These are phyloP conservation scores for Rhodocollybia butyracea DNA, from an alignment of 768 basidiomycete genomes.

Conservation along the genomic window DNA sequence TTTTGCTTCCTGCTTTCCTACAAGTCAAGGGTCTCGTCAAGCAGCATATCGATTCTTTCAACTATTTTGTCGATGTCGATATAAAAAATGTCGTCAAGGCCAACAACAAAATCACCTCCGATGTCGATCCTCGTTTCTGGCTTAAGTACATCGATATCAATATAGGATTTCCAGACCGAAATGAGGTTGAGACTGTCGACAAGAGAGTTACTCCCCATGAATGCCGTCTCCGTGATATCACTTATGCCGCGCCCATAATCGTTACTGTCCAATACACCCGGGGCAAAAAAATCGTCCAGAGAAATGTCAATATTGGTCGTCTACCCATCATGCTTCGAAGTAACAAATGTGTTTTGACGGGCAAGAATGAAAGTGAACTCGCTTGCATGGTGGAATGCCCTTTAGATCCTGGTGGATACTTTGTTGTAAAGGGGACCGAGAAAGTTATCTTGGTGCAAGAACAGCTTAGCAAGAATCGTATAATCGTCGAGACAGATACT, in stretches of 20 bases:
- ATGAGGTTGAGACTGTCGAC: slow-evolving; percentile 76
- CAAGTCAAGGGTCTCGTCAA: slow-evolving; percentile 98
- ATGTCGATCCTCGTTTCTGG: slow-evolving; percentile 96
- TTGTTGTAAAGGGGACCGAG: slow-evolving; percentile 98
- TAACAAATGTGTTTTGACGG: slow-evolving; percentile 89
- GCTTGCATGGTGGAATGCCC: slow-evolving; percentile 98
- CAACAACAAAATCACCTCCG: slow-evolving; percentile 91
- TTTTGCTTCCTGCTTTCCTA: slow-evolving; percentile 91
- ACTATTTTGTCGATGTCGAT: slow-evolving; percentile 96
- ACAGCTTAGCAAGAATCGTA: slow-evolving; percentile 97
- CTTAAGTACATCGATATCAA: slow-evolving; percentile 95
- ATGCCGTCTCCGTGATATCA: slow-evolving; percentile 92
- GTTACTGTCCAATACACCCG: slow-evolving; percentile 96
- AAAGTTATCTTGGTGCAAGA: slow-evolving; percentile 99
- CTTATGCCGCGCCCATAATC: slow-evolving; percentile 88
- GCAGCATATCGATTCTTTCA: slow-evolving; percentile 98
- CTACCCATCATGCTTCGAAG: slow-evolving; percentile 96
- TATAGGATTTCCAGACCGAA: slow-evolving; percentile 88
- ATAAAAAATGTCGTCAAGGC: slow-evolving; percentile 95
- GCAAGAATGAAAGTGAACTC: slow-evolving; percentile 71
- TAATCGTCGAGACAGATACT: slow-evolving; percentile 94
- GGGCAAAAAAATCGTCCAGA: slow-evolving; percentile 82
- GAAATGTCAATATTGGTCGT: slow-evolving; percentile 86
- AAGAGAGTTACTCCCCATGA: slow-evolving; percentile 92
- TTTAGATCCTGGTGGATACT: slow-evolving; percentile 98